Evolutionary conservation across 805 yeast genomes (phyloP).

Genomic region (Lachancea waltii): DNA sequence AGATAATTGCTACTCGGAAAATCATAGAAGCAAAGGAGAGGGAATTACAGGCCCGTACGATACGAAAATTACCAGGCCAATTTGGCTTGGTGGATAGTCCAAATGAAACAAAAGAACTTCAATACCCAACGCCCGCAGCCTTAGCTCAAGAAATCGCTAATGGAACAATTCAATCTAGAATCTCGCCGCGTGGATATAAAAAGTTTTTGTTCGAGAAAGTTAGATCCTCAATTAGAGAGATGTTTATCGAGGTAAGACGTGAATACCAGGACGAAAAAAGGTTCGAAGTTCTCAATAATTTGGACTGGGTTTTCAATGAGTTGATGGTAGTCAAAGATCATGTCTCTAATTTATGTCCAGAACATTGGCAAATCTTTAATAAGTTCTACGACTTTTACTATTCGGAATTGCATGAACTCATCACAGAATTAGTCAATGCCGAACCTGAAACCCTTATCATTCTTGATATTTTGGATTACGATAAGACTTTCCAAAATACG

Average conservation of each 20-base stretch:
- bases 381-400: slow-evolving; percentile 63
- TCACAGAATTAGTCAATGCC: slow-evolving; percentile 54
- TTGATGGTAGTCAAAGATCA: slow-evolving; percentile 57
- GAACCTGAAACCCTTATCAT: slow-evolving; percentile 79
- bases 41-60: slow-evolving; percentile 24
- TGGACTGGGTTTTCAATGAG: slow-evolving; percentile 83
- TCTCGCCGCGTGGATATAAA: slow-evolving; percentile 51
- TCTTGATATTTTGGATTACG: slow-evolving; percentile 68
- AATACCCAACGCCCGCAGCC: slow-evolving; percentile 29
- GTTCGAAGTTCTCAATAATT: slow-evolving; percentile 57
- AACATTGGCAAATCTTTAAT: slow-evolving; percentile 64
- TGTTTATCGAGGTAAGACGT: slow-evolving; percentile 55
- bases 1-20: slow-evolving; percentile 35
- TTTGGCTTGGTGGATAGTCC: slow-evolving; percentile 12
- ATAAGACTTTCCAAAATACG: slow-evolving; percentile 55
- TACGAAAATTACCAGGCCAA: slow-evolving; percentile 26
- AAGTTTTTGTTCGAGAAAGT: slow-evolving; percentile 53
- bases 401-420: slow-evolving; percentile 52
- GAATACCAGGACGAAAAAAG: slow-evolving; percentile 41
- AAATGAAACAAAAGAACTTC: slow-evolving; percentile 16
- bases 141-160: slow-evolving; percentile 35
- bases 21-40: slow-evolving; percentile 29
- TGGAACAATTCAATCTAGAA: slow-evolving; percentile 39
- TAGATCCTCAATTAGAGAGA: slow-evolving; percentile 53
- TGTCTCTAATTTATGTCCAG: slow-evolving; percentile 56